Base-by-base conservation (phyloP, 768 basidiomycete species). In the Serendipita sp. region DNA sequence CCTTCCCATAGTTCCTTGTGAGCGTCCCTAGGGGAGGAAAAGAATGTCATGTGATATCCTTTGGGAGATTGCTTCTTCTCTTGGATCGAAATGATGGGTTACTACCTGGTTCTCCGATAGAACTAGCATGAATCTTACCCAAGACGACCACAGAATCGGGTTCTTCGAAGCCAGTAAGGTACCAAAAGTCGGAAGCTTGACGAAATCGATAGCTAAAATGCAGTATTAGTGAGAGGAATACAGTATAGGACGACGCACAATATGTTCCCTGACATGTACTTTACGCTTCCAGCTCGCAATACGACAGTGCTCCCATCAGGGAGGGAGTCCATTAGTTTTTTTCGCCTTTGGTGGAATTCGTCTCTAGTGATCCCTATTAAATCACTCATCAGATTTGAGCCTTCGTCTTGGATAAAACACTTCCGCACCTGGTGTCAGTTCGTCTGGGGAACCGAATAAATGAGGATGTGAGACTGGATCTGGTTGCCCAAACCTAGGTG, bases 111-210 rank as follows among this genome's bases (percentile, higher is more conserved):
- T 24, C 24, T 24, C 24, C 24, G 24, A 28, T 28, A 28, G 32
- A 4, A 10, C 13, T 2, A 37, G 0, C 24, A 62, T 13, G 66
- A 3, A 54, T 65, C 78, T 44, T 60, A 89, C 92, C 85, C 53
- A 99, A 78, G 45, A 97, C 79, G 47, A 98, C 77, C 0, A 90
- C 93, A 16, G 95, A 83, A 65, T 95, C 88, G 0, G 93, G 90
- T 72, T 98, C 95, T 65, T 92, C 84, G 70, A 96, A 96, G 10
- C 96, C 96, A 0, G 96, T 96, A 13, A 99, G 78, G 73, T 99
- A 98, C 88, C 88, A 92, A 72, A 94, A 90, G 74, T 95, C 86
- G 44, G 89, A 92, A 0, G 84, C 83, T 74, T 95, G 95, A 28
- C 95, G 83, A 72, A 90, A 96, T 73, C 93, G 93, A 79, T 97